A percentile compares a stretch with the other conserved stretches of the same genome.
Evolutionary conservation across 2,329 filamentous ascomycete species (phyloP).

Genomic region (Venturia asperata): DNA sequence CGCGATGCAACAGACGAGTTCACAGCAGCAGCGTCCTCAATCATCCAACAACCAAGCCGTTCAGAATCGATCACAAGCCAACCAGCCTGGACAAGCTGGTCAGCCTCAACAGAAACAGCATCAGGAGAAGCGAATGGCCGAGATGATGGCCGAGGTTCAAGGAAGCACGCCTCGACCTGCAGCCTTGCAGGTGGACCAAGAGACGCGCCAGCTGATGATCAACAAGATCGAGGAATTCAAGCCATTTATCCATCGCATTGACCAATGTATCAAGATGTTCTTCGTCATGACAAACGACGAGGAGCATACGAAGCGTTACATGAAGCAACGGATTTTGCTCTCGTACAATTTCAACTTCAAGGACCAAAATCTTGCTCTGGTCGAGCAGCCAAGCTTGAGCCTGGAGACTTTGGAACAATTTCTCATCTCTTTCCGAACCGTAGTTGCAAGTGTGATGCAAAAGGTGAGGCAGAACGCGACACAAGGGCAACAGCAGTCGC

Average conservation of each 20-base stretch:
- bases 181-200: not conserved
- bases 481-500: not conserved
- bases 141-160: slow-evolving; percentile 12
- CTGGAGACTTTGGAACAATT: slow-evolving; percentile 8
- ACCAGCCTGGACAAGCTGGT: not conserved
- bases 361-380: slow-evolving; percentile 8
- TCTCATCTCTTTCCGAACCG: slow-evolving; percentile 5
- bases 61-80: not conserved
- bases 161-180: not conserved
- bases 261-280: slow-evolving; percentile 13
- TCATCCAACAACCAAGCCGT: not conserved
- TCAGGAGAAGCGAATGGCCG: slow-evolving; percentile 4
- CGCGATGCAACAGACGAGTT: slow-evolving; percentile 2
- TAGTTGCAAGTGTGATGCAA: slow-evolving; percentile 11
- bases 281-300: slow-evolving; percentile 12
- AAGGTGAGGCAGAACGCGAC: slow-evolving; percentile 8
- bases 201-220: slow-evolving; percentile 10
- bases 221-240: slow-evolving; percentile 12
- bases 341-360: slow-evolving; percentile 14
- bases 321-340: slow-evolving; percentile 9
- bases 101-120: slow-evolving; percentile 8
- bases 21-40: slow-evolving; percentile 16
- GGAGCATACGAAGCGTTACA: slow-evolving; percentile 12
- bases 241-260: slow-evolving; percentile 6
- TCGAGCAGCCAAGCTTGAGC: slow-evolving; percentile 10